A percentile compares a stretch with the other conserved stretches of the same genome.
These are phyloP conservation scores for Erigeron philadelphicus DNA, from an alignment of 140 eudicot species.

Conservation along the genomic window DNA sequence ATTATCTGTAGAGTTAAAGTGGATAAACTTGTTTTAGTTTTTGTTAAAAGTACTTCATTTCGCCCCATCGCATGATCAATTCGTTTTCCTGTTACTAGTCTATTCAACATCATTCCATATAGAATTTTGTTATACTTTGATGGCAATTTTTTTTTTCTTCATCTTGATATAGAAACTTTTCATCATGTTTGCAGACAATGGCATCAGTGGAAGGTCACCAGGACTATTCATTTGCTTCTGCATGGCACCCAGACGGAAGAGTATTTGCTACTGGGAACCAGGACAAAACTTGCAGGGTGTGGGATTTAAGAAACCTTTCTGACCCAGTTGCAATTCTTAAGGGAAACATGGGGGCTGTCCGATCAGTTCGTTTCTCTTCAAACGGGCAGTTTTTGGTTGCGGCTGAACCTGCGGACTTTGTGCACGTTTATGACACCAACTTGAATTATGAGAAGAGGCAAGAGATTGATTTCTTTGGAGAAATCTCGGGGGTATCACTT, in stretches of 20 bases:
- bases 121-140: background rate
- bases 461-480: conserved; percentile 85
- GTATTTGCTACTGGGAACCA: conserved; percentile 76
- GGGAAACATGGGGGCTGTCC: conserved; percentile 74
- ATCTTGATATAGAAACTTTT: background rate
- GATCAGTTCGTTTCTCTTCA: conserved; percentile 72
- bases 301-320: conserved; percentile 71
- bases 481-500: conserved; percentile 66
- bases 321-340: conserved; percentile 47
- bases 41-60: no score
- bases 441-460: conserved; percentile 43
- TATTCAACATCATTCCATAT: background rate
- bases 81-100: no score
- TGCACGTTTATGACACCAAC: conserved; percentile 49
- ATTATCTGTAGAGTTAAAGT: no score
- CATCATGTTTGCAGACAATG: conserved; percentile 42
- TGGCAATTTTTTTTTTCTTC: background rate
- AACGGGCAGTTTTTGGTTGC: conserved; percentile 70
- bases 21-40: no score
- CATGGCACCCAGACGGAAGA: conserved; percentile 77
- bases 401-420: conserved; percentile 88
- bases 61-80: no score
- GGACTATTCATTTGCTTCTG: conserved; percentile 84
- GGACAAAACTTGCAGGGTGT: conserved; percentile 71
- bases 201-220: conserved; percentile 63